These are phyloP conservation scores for Bauhinia variegata DNA, from an alignment of 306 rosid genomes.

Conservation along the genomic window DNA sequence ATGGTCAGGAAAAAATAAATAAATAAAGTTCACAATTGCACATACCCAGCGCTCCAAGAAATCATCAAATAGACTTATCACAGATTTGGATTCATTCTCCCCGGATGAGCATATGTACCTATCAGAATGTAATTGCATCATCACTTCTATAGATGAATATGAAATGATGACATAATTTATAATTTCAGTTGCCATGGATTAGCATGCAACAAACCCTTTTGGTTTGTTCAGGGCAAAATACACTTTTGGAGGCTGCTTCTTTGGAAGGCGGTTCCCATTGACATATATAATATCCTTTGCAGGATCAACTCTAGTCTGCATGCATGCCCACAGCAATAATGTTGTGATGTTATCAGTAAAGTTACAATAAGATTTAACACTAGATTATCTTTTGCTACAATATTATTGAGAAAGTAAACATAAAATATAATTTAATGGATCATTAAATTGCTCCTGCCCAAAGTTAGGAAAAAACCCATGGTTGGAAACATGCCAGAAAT, in stretches of 20 bases:
- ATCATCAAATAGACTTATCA: constrained; percentile 70
- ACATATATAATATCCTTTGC: constrained; percentile 83
- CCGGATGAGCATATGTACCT: constrained; percentile 93
- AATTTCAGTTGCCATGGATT: constrained; percentile 26
- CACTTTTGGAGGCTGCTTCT: constrained; percentile 83
- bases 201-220: constrained; percentile 69
- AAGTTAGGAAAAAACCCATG: neutral
- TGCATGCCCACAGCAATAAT: constrained; percentile 13
- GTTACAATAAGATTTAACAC: neutral
- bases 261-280: constrained; percentile 89
- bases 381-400: constrained; percentile 7
- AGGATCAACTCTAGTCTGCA: constrained; percentile 88
- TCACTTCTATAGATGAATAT: neutral
- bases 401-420: neutral
- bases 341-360: neutral
- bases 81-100: constrained; percentile 77
- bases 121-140: constrained; percentile 29
- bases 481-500: neutral
- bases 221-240: constrained; percentile 96
- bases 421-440: neutral
- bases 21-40: constrained; percentile 14
- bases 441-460: neutral
- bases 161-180: constrained; percentile 13
- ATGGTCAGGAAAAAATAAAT: neutral
- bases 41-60: constrained; percentile 79